Base-by-base conservation (phyloP, 164 flowering plant species). In the Liquidambar formosana region DNA sequence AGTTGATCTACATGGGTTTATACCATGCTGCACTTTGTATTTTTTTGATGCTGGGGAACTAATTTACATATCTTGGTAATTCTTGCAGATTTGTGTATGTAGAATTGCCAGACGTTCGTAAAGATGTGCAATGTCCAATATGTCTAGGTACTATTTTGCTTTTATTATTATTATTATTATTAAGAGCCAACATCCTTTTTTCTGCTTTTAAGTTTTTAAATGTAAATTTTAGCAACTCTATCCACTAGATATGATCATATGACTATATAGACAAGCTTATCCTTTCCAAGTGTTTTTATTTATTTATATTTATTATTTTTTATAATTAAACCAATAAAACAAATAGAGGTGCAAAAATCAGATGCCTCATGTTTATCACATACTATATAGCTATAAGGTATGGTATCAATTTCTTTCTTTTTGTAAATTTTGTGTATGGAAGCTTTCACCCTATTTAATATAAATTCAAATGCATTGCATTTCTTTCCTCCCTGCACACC, bases 121-220 rank as follows among this genome's bases (percentile, higher is more conserved):
- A 73, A 68, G 81, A 80, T 54, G 84, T 80, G 16, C 84, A 78
- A 12, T 80, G 81, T 54, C 84, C 84, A 48, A 78, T 80, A 59
- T 80, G 84, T 57, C 69, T 78, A 56, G 81, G 84, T 80, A 64
- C 26, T 18, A 33, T 63, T 52, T 54, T 57, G 43, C 12, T 45
- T 15, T 57, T 25, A 8, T n/a, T n/a, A 33, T 44, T 21, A 54
- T 67, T 44, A 60, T 27, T 12, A 25, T 27, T 57, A 10, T 15
- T 12, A 22, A 14, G 60, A 57, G 60, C 5, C 14, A 57, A 57
- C 4, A 19, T 26, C 14, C 1, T 10, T 25, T n/a, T 57, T 57
- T 4, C 38, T 4, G 10, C 26, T 11, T 10, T 1, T 25, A 15
- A 57, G 10, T 25, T 11, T 10, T 1, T 25, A 15, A 57, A 26